A percentile compares a stretch with the other conserved stretches of the same genome.
These are phyloP conservation scores for Aaosphaeria pasadenensis DNA, from an alignment of 2,329 filamentous ascomycete species.

Conservation along the genomic window DNA sequence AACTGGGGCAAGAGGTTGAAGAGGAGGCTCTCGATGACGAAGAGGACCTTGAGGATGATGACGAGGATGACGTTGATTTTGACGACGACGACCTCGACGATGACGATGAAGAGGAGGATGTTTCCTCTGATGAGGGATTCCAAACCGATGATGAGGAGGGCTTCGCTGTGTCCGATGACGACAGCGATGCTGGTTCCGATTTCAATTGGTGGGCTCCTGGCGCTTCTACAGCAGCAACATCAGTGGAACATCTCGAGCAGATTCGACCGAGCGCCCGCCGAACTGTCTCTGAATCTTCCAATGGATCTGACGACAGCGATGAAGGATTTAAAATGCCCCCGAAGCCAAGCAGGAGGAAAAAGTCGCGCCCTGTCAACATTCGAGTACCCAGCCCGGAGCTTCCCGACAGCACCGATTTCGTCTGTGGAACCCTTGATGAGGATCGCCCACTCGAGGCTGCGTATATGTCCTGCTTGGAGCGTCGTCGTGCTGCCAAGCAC, in stretches of 20 bases:
- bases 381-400: conserved; percentile 72
- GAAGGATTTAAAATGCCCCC: conserved; percentile 22
- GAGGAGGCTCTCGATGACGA: conserved; percentile 78
- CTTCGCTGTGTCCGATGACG: conserved; percentile 67
- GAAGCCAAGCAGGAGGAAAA: conserved; percentile 35
- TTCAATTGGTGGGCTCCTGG: conserved; percentile 63
- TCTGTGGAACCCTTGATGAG: conserved; percentile 96
- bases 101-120: conserved; percentile 25
- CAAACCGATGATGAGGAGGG: conserved; percentile 77
- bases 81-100: conserved; percentile 51
- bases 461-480: conserved; percentile 80
- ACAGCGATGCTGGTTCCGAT: conserved; percentile 62
- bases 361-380: conserved; percentile 54
- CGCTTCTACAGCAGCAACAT: conserved; percentile 53
- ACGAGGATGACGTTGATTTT: conserved; percentile 33
- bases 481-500: conserved; percentile 77
- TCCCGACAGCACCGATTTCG: conserved; percentile 96
- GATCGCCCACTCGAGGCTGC: conserved; percentile 92
- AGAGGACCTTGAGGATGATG: conserved; percentile 51
- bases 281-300: conserved; percentile 52
- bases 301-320: conserved; percentile 48
- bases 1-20: conserved; percentile 83
- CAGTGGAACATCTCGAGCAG: conserved; percentile 46
- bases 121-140: conserved; percentile 62
- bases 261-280: conserved; percentile 47